Evolutionary conservation across 495 filamentous ascomycete species (phyloP).

Genomic region (Bathelium albidoporum): DNA sequence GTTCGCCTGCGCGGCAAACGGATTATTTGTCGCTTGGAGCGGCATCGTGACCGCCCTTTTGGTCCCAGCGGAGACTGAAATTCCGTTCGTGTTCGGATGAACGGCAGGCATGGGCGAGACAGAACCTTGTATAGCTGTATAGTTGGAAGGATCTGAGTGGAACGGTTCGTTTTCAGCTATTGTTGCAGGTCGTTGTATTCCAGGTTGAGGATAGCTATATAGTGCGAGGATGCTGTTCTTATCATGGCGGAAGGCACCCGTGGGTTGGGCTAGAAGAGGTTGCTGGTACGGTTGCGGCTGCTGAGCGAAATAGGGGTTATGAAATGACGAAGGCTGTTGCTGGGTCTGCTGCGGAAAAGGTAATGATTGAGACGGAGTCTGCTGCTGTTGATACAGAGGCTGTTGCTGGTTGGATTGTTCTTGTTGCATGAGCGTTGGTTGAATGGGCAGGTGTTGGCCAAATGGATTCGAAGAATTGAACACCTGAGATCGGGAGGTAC

Average conservation of each 20-base stretch:
- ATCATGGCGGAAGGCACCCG: constrained; percentile 48
- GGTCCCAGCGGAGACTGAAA: constrained; percentile 16
- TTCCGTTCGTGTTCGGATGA: constrained; percentile 19
- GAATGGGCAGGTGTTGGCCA: constrained; percentile 8
- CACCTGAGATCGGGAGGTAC: constrained; percentile 25
- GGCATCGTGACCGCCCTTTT: constrained; percentile 18
- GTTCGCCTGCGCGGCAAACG: constrained; percentile 25
- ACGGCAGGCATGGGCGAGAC: constrained; percentile 8
- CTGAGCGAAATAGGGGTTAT: constrained; percentile 2
- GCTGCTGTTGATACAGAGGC: constrained; percentile 5
- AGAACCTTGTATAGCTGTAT: neutral
- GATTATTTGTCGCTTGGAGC: constrained; percentile 25
- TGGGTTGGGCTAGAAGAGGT: constrained; percentile 23
- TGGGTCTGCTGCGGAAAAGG: constrained; percentile 9
- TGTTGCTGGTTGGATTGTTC: constrained; percentile 13
- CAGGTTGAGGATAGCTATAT: constrained; percentile 69
- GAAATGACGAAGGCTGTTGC: constrained; percentile 9
- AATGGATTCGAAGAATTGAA: constrained; percentile 29
- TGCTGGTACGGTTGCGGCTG: constrained; percentile 10
- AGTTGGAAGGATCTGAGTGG: constrained; percentile 26
- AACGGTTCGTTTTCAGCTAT: constrained; percentile 11
- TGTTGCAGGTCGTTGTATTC: constrained; percentile 36
- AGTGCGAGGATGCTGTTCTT: constrained; percentile 82
- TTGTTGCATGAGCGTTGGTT: constrained; percentile 13
- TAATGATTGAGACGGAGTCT: neutral